These are phyloP conservation scores for Coemansia sp. DNA, from an alignment of 192 early-diverging fungal genomes.

Conservation along the genomic window DNA sequence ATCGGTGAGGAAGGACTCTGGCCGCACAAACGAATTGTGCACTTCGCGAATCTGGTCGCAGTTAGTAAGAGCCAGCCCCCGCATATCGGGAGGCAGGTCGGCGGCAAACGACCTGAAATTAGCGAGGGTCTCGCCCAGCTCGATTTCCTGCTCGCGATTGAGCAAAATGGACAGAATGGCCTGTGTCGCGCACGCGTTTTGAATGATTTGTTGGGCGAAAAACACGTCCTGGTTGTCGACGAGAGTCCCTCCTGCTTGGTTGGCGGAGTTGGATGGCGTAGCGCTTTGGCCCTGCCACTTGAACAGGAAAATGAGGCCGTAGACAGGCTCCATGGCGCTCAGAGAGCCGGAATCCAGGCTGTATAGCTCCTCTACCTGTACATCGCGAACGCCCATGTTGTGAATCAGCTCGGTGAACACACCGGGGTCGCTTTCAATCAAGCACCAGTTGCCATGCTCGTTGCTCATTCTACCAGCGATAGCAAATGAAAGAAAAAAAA, in stretches of 20 bases:
- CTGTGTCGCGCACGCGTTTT: constrained; percentile 85
- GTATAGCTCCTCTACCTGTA: constrained; percentile 79
- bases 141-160: constrained; percentile 56
- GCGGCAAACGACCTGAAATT: constrained; percentile 70
- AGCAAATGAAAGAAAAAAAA: not conserved
- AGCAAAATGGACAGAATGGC: constrained; percentile 76
- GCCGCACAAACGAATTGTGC: constrained; percentile 78
- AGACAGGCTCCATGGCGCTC: constrained; percentile 65
- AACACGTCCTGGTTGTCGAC: constrained; percentile 56
- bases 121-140: constrained; percentile 65
- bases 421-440: constrained; percentile 86
- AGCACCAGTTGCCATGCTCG: constrained; percentile 74
- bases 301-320: constrained; percentile 82
- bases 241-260: constrained; percentile 4
- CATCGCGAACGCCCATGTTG: constrained; percentile 66
- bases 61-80: constrained; percentile 76
- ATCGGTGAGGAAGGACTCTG: constrained; percentile 74
- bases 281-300: constrained; percentile 61
- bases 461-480: constrained; percentile 22
- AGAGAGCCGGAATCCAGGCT: constrained; percentile 65
- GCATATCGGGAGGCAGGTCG: constrained; percentile 72
- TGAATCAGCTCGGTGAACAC: constrained; percentile 82
- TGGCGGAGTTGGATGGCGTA: not conserved
- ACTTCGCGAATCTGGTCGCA: constrained; percentile 70
- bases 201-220: constrained; percentile 74